Percentiles rank a stretch among this genome's conserved stretches.
These are phyloP conservation scores for Bruguiera parviflora DNA, from an alignment of 345 rosid species.

Conservation along the genomic window DNA sequence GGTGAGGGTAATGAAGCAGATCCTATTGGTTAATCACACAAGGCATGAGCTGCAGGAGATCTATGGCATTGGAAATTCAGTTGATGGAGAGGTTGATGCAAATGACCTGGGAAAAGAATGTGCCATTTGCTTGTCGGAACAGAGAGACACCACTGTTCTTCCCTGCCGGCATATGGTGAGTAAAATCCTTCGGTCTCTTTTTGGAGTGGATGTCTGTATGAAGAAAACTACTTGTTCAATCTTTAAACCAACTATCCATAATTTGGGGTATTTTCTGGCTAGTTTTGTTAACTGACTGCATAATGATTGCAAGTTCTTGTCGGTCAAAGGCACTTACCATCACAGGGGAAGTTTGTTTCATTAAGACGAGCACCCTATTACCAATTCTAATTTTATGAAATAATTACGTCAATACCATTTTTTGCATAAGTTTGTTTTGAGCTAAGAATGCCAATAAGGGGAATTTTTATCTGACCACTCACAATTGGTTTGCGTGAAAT, in stretches of 20 bases:
- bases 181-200: slow-evolving; percentile 7
- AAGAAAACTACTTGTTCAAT: neutral
- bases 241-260: neutral
- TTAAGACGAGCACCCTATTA: neutral
- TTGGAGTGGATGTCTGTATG: neutral
- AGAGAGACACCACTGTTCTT: slow-evolving; percentile 86
- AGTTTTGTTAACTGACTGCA: neutral
- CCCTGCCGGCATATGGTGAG: slow-evolving; percentile 98
- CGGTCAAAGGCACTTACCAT: neutral
- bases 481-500: neutral
- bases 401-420: neutral
- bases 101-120: slow-evolving; percentile 93
- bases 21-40: slow-evolving; percentile 67
- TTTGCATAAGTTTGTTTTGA: neutral
- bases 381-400: too few species aligned
- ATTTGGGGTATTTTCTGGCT: neutral
- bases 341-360: neutral
- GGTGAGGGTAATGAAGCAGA: slow-evolving; percentile 74
- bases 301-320: neutral
- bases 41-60: slow-evolving; percentile 96
- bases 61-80: slow-evolving; percentile 87
- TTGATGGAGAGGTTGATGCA: slow-evolving; percentile 70
- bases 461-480: neutral
- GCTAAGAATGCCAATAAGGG: neutral
- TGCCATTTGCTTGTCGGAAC: slow-evolving; percentile 92